A percentile compares a stretch with the other conserved stretches of the same genome.
Evolutionary conservation across 2,329 filamentous ascomycete genomes (phyloP).

Genomic region (Dothideomycetes sp.): DNA sequence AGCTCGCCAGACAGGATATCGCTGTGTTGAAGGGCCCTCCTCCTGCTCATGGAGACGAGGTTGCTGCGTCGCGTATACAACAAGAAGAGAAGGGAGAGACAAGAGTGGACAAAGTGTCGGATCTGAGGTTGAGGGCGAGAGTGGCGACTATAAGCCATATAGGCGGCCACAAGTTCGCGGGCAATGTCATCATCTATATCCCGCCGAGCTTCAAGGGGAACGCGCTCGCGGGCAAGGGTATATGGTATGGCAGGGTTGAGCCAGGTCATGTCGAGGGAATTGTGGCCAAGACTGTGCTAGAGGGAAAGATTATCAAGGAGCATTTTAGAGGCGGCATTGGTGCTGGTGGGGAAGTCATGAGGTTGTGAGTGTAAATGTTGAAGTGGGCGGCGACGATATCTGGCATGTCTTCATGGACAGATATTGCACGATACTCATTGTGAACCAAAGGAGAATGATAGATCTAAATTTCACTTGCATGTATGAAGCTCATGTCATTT

Average conservation of each 20-base stretch:
- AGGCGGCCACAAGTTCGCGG: conserved; percentile 76
- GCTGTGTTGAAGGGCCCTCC: conserved; percentile 36
- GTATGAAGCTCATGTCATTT: too few species aligned
- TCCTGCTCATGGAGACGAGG: too few species aligned
- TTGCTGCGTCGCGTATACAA: conserved; percentile 17
- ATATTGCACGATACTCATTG: too few species aligned
- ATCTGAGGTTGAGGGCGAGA: too few species aligned
- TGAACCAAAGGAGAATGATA: too few species aligned
- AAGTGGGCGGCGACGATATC: too few species aligned
- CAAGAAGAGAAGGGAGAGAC: conserved; percentile 12
- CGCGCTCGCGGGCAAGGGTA: conserved; percentile 56
- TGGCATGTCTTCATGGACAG: too few species aligned
- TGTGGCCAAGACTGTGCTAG: conserved; percentile 56
- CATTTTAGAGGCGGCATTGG: conserved; percentile 60
- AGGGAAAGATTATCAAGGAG: conserved; percentile 57
- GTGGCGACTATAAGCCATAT: conserved; percentile 69
- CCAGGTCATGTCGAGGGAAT: conserved; percentile 67
- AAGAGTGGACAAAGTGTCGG: conserved; percentile 14
- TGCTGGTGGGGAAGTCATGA: conserved; percentile 15
- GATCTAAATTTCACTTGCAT: too few species aligned
- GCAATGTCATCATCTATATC: conserved; percentile 73
- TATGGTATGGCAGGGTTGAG: conserved; percentile 75
- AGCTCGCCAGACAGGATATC: conserved; percentile 40
- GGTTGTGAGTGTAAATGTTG: too few species aligned
- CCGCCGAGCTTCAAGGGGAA: conserved; percentile 45